Conservation (phyloP, 139 green algal species). For the Desmodesmus armatus region DNA sequence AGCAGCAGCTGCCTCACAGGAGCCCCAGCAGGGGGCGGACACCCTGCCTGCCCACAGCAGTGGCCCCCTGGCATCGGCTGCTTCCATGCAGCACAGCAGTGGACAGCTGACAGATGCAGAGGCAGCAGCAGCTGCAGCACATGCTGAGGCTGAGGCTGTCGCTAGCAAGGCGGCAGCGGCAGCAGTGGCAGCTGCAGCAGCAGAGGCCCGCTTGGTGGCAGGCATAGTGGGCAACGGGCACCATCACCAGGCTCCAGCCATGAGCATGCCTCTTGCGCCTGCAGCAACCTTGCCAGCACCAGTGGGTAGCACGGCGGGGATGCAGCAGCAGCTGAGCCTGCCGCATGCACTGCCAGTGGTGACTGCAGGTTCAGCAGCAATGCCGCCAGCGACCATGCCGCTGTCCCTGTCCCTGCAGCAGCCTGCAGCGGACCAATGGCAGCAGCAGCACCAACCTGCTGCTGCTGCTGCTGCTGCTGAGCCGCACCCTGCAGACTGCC, state of each 20-base stretch:
- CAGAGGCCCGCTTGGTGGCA: slow-evolving; percentile 9
- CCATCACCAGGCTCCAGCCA: background rate
- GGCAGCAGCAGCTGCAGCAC: slow-evolving; percentile 19
- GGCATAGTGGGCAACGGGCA: background rate
- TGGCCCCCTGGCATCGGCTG: too few relatives aligned
- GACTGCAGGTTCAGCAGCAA: background rate
- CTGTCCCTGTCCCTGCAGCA: background rate
- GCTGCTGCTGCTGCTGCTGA: background rate
- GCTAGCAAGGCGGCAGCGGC: slow-evolving; percentile 18
- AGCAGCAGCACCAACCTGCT: background rate
- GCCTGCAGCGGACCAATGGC: background rate
- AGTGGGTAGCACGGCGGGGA: background rate
- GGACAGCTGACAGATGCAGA: background rate
- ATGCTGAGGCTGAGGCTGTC: slow-evolving; percentile 29
- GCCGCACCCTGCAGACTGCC: background rate
- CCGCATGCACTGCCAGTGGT: background rate
- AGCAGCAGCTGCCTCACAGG: slow-evolving; percentile 5
- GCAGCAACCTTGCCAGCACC: background rate
- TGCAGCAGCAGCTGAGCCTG: background rate
- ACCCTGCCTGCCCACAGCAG: too few relatives aligned
- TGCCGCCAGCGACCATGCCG: background rate
- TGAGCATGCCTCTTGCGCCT: background rate
- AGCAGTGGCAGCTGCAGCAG: slow-evolving; percentile 27
- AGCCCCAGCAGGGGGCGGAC: too few relatives aligned
- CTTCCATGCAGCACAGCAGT: background rate